Base-by-base conservation (phyloP, 176 grass and related monocot species). In the Eleusine indica region DNA sequence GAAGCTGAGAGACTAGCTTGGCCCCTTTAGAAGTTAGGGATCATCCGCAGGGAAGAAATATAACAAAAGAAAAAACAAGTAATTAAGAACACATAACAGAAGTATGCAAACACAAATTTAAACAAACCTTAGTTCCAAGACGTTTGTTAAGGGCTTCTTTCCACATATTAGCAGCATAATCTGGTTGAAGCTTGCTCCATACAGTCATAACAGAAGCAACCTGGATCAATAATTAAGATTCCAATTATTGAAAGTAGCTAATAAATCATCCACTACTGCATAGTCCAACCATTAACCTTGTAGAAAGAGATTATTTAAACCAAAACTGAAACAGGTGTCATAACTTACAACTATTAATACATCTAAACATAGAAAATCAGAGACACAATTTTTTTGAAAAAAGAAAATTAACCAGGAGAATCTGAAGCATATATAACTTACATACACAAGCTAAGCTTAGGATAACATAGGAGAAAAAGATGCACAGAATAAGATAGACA, bases 151-250 rank as follows among this genome's bases (percentile, higher is more conserved):
- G 91, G 43, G 96, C 96, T 92, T 99, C 96, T 83, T 91, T 86
- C 91, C 89, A 99, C 93, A 99, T 84, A 78, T 92, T 96, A 47
- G 65, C 89, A 46, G 96, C 96, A 74, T 96, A 99, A 3, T 87
- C 96, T 83, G 96, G 96, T 74, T 99, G 89, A 79, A 99, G 71
- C 49, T 96, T 91, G 89, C 17, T 90, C 96, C 96, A 99, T 90
- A 99, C 74, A 71, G 96, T 94, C 96, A 99, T 96, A 66, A 92
- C 87, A 90, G 93, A 99, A 71, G 96, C 96, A 83, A 99, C 96
- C 96, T 96, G 80, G 67, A 47, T 47, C 73, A 82, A 81, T 68
- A 13, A 85, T 73, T 74, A 68, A 88, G 65, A 71, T 83, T 79
- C 82, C 57, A 71, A 65, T 83, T 71, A 78, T 32, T 52, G 30